phyloP scores from a whole-genome alignment of 148 eudicot genomes.

The Silene uniflora region DNA sequence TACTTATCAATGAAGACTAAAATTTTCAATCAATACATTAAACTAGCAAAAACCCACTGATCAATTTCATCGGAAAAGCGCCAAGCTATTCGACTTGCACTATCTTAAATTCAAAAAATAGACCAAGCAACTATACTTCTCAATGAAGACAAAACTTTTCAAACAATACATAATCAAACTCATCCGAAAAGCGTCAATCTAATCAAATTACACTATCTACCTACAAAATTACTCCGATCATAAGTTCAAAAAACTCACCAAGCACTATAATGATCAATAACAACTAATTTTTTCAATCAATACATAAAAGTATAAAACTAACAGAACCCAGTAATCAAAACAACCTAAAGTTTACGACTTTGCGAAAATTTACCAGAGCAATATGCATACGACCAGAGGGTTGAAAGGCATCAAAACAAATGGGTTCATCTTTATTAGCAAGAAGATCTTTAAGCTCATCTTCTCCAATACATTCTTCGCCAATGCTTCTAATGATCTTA shows the following conservation, averaged over 20 bases:
- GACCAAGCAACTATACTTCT: too few species aligned
- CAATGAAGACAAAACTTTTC: background rate
- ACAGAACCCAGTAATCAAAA: background rate
- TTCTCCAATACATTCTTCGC: conserved; percentile 46
- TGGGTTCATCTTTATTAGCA: conserved; percentile 31
- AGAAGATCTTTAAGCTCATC: conserved; percentile 33
- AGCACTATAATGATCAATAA: too few species aligned
- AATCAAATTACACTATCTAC: too few species aligned
- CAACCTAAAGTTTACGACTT: background rate
- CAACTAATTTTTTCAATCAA: background rate
- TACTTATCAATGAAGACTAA: background rate
- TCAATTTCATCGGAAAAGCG: background rate
- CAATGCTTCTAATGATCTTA: conserved; percentile 33
- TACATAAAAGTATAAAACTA: background rate
- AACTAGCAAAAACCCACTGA: background rate
- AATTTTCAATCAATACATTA: background rate
- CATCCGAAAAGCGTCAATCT: too few species aligned
- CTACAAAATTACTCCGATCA: too few species aligned
- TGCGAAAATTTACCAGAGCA: conserved; percentile 31
- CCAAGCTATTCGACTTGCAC: too few species aligned
- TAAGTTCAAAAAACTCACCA: too few species aligned
- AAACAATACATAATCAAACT: background rate
- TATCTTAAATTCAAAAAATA: too few species aligned
- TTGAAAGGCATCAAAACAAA: conserved; percentile 47
- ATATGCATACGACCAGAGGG: conserved; percentile 50